Evolutionary conservation across 176 grass and related monocot species (phyloP).

Genomic region (Guadua angustifolia): DNA sequence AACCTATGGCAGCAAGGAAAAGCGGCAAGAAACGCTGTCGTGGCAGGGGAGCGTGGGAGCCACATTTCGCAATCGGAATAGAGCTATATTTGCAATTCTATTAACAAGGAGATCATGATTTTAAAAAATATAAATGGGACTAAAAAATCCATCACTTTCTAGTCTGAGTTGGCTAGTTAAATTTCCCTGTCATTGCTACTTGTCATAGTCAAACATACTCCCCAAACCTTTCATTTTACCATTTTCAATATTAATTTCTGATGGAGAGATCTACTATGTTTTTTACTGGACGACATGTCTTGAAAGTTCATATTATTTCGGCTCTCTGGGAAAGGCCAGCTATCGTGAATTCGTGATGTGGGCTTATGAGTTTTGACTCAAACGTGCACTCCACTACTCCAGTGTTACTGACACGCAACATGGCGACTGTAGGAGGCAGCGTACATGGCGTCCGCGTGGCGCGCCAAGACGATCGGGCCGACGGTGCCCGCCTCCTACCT

Average conservation of each 20-base stretch:
- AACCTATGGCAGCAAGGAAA: no score
- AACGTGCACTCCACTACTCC: neutral
- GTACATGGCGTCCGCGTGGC: conserved; percentile 65
- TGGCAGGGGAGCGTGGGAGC: no score
- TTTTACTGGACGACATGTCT: neutral
- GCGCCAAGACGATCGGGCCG: conserved; percentile 76
- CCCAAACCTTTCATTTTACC: neutral
- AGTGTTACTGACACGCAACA: neutral
- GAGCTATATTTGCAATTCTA: no score
- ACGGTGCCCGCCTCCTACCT: conserved; percentile 68
- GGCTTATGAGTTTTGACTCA: neutral
- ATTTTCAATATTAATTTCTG: no score
- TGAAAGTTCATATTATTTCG: neutral
- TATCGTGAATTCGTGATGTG: neutral
- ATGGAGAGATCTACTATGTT: no score
- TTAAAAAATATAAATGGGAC: no score
- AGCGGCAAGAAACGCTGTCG: no score
- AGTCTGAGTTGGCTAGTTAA: no score
- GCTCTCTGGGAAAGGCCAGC: neutral
- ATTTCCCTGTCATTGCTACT: neutral
- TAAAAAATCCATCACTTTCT: no score
- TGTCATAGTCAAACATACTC: neutral
- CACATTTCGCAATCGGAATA: no score
- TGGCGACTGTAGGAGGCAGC: conserved; percentile 47
- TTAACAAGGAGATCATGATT: no score